Percentiles rank a stretch among this genome's conserved stretches.
These are phyloP conservation scores for Acacia melanoxylon DNA, from an alignment of 306 rosid species.

Conservation along the genomic window DNA sequence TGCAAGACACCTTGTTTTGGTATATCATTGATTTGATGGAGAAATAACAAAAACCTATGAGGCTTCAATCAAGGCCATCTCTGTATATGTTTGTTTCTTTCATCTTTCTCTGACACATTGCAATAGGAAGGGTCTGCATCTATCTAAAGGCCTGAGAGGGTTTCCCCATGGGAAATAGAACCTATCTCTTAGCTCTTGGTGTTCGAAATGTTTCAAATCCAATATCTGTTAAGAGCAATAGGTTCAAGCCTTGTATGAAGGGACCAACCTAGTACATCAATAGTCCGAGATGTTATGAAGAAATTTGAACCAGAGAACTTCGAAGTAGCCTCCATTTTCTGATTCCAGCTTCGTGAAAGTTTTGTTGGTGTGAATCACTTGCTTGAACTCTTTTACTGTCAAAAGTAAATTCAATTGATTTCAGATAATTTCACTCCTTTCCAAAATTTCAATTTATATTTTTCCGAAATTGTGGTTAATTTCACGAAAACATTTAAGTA, in stretches of 20 bases:
- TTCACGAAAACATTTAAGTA: too few relatives aligned
- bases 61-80: too few relatives aligned
- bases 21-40: too few relatives aligned
- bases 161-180: constrained; percentile 85
- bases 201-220: constrained; percentile 44
- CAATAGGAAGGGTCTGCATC: constrained; percentile 38
- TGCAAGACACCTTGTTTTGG: not conserved
- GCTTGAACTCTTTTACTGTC: not conserved
- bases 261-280: too few relatives aligned
- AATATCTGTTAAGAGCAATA: constrained; percentile 36
- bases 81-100: too few relatives aligned
- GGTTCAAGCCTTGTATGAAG: too few relatives aligned
- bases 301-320: not conserved
- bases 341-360: not conserved
- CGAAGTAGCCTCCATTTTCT: not conserved
- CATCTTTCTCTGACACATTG: too few relatives aligned
- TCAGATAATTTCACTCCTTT: too few relatives aligned
- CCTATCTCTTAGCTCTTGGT: constrained; percentile 51
- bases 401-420: not conserved
- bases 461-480: too few relatives aligned
- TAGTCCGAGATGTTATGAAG: too few relatives aligned
- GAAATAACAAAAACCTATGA: too few relatives aligned
- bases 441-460: not conserved
- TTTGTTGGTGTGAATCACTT: not conserved
- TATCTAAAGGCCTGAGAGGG: constrained; percentile 77